These are phyloP conservation scores for Pistacia integerrima DNA, from an alignment of 345 rosid species.

Conservation along the genomic window DNA sequence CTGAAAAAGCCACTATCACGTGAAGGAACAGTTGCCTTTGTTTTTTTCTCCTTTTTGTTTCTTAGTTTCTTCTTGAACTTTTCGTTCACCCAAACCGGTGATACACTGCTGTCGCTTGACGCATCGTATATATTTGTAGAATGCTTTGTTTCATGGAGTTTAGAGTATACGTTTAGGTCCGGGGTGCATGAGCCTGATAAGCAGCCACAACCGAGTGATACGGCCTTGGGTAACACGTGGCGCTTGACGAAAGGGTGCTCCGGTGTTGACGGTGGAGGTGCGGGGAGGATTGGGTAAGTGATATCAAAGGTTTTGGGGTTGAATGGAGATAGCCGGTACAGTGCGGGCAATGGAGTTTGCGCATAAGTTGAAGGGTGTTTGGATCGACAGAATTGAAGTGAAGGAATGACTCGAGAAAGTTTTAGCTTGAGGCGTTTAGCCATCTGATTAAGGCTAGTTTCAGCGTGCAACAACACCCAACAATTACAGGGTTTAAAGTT, in stretches of 20 bases:
- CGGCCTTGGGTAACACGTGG: constrained; percentile 9
- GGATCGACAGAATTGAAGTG: constrained; percentile 50
- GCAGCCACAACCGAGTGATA: constrained; percentile 6
- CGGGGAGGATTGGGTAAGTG: constrained; percentile 28
- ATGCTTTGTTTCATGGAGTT: background rate
- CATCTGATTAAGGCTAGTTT: constrained; percentile 18
- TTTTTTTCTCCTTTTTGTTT: background rate
- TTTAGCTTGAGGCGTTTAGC: constrained; percentile 45
- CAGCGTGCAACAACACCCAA: background rate
- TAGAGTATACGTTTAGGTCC: background rate
- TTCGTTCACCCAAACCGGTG: background rate
- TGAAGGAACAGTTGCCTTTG: constrained; percentile 2
- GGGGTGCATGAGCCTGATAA: constrained; percentile 9
- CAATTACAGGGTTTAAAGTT: background rate
- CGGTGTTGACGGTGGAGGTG: constrained; percentile 48
- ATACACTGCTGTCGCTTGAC: constrained; percentile 5
- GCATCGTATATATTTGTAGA: background rate
- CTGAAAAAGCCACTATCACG: constrained; percentile 20
- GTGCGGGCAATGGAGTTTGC: constrained; percentile 21
- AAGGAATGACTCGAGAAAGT: constrained; percentile 35
- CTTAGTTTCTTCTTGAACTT: background rate
- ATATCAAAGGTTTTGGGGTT: constrained; percentile 26
- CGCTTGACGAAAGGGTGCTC: constrained; percentile 3
- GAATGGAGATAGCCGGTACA: constrained; percentile 25
- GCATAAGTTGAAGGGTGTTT: constrained; percentile 19